Percentiles rank a stretch among this genome's conserved stretches.
These are phyloP conservation scores for Brassica rapa DNA, from an alignment of 345 rosid genomes.

Conservation along the genomic window DNA sequence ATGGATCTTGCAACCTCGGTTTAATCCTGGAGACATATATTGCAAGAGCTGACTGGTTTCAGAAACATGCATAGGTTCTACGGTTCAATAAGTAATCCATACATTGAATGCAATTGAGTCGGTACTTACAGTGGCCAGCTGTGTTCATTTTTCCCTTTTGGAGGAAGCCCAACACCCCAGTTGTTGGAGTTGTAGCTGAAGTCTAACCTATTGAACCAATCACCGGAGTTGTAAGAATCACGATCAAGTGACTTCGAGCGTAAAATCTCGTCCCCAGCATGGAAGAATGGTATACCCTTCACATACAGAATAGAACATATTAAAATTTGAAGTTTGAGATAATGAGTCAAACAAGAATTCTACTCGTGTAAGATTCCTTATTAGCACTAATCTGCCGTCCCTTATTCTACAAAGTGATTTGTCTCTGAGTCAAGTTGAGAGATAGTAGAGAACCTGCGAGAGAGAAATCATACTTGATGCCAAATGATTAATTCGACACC, in stretches of 20 bases:
- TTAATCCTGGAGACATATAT: slow-evolving; percentile 55
- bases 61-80: slow-evolving; percentile 5
- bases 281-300: slow-evolving; percentile 95
- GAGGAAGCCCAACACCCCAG: slow-evolving; percentile 98
- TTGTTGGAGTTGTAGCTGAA: slow-evolving; percentile 76
- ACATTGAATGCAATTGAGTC: neutral
- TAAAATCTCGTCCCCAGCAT: slow-evolving; percentile 88
- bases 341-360: slow-evolving; percentile 9
- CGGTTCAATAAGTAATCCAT: neutral
- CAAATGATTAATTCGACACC: slow-evolving; percentile 88
- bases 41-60: slow-evolving; percentile 1
- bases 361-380: neutral
- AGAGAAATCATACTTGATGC: slow-evolving; percentile 79
- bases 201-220: slow-evolving; percentile 98
- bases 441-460: slow-evolving; percentile 61
- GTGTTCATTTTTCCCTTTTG: slow-evolving; percentile 76
- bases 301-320: slow-evolving; percentile 18
- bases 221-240: slow-evolving; percentile 97
- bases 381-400: slow-evolving; percentile 13
- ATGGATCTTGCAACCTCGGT: slow-evolving; percentile 82
- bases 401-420: slow-evolving; percentile 10
- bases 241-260: slow-evolving; percentile 97
- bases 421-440: slow-evolving; percentile 6
- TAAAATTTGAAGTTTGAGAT: neutral
- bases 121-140: slow-evolving; percentile 78